A percentile compares a stretch with the other conserved stretches of the same genome.
Evolutionary conservation across 495 filamentous ascomycete genomes (phyloP).

Genomic region (Trichoderma asperelloides): DNA sequence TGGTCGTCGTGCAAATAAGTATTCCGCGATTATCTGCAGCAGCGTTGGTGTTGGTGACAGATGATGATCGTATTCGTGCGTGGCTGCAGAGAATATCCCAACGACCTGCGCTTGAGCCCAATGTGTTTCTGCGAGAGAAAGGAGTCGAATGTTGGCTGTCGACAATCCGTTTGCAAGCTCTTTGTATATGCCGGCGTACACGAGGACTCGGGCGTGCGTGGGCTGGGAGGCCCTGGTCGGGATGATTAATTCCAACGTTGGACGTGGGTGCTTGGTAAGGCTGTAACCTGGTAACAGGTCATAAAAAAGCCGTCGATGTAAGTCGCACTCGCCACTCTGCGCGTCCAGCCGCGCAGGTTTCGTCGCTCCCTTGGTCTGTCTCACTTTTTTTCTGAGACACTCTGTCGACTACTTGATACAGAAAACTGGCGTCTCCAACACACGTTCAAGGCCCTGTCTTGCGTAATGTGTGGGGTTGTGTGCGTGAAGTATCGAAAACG

Average conservation of each 20-base stretch:
- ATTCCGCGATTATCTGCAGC: neutral
- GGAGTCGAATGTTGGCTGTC: neutral
- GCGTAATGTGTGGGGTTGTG: neutral
- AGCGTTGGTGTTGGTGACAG: neutral
- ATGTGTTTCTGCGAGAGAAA: neutral
- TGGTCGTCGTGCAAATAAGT: neutral
- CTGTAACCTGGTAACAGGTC: neutral
- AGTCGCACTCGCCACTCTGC: constrained; percentile 1
- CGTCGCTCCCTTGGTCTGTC: neutral
- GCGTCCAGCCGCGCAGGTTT: neutral
- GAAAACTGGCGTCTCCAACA: neutral
- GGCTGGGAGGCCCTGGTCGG: neutral
- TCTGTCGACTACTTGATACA: neutral
- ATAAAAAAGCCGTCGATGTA: neutral
- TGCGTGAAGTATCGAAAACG: neutral
- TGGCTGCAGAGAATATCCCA: neutral
- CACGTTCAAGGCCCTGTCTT: neutral
- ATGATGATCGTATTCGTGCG: neutral
- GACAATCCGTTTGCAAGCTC: neutral
- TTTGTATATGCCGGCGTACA: neutral
- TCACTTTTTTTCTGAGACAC: constrained; percentile 1
- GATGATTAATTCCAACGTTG: neutral
- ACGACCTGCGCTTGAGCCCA: neutral
- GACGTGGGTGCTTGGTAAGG: neutral
- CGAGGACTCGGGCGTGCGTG: neutral